A percentile compares a stretch with the other conserved stretches of the same genome.
Evolutionary conservation across 345 rosid genomes (phyloP).

Genomic region (Erysimum cheiranthoides): DNA sequence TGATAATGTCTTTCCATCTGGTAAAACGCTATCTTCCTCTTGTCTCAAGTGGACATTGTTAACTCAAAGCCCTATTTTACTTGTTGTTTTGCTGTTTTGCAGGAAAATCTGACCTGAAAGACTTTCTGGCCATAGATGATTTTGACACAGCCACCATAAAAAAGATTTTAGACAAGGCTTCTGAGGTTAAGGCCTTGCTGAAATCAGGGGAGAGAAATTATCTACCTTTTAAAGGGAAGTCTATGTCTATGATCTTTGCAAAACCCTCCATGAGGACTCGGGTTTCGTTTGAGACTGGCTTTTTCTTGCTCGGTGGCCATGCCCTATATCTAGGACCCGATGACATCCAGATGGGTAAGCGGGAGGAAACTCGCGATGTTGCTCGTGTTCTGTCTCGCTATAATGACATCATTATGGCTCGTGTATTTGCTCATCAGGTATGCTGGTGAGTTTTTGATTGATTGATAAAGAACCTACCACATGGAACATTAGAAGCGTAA

Average conservation of each 20-base stretch:
- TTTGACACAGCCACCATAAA: conserved; percentile 81
- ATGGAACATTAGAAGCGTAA: neutral
- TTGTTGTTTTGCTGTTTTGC: conserved; percentile 25
- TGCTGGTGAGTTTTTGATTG: conserved; percentile 67
- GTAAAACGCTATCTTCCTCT: too few relatives aligned
- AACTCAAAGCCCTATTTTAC: neutral
- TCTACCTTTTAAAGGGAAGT: conserved; percentile 85
- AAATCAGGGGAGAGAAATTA: conserved; percentile 86
- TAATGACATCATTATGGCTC: conserved; percentile 94
- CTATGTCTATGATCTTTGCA: conserved; percentile 96
- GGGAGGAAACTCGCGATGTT: conserved; percentile 95
- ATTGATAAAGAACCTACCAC: neutral
- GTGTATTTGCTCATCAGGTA: conserved; percentile 99
- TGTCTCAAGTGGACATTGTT: neutral
- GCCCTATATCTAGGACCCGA: conserved; percentile 86
- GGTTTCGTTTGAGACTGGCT: conserved; percentile 96
- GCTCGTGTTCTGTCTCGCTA: conserved; percentile 92
- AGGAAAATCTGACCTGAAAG: conserved; percentile 63
- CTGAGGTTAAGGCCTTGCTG: conserved; percentile 78
- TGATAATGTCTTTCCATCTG: too few relatives aligned
- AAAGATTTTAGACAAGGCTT: conserved; percentile 74
- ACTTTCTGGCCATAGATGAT: conserved; percentile 81
- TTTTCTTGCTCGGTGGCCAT: conserved; percentile 95
- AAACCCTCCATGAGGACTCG: conserved; percentile 98
- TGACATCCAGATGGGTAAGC: conserved; percentile 96